Conservation (phyloP, 345 rosid genomes). For the Lumnitzera racemosa region DNA sequence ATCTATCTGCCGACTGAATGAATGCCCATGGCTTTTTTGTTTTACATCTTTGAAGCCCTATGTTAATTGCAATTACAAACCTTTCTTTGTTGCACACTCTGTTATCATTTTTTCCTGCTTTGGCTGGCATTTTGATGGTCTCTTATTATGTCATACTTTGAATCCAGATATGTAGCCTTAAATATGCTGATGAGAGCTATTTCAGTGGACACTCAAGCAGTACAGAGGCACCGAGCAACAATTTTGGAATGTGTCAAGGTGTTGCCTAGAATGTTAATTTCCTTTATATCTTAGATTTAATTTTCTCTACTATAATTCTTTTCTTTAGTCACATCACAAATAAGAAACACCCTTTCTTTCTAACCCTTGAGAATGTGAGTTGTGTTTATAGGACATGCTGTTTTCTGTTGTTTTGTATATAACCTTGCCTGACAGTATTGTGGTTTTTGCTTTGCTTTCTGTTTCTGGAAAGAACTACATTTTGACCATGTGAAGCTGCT, state of each 20-base stretch:
- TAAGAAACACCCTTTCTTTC: too few relatives aligned
- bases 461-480: constrained; percentile 4
- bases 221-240: constrained; percentile 92
- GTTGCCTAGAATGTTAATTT: constrained; percentile 15
- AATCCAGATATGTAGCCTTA: constrained; percentile 83
- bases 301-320: not conserved
- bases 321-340: not conserved
- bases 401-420: too few relatives aligned
- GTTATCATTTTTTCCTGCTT: not conserved
- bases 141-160: constrained; percentile 9
- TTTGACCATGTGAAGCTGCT: constrained; percentile 2
- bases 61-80: not conserved
- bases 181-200: constrained; percentile 98
- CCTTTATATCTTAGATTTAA: not conserved
- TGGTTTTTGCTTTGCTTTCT: not conserved
- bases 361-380: too few relatives aligned
- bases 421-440: too few relatives aligned
- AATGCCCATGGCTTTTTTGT: too few relatives aligned
- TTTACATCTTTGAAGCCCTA: not conserved
- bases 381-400: too few relatives aligned
- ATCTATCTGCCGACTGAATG: too few relatives aligned
- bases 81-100: not conserved
- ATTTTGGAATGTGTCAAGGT: constrained; percentile 99
- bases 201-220: constrained; percentile 84
- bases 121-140: not conserved